These are phyloP conservation scores for Blastobotrys terrestris DNA, from an alignment of 805 yeast species.

Conservation along the genomic window DNA sequence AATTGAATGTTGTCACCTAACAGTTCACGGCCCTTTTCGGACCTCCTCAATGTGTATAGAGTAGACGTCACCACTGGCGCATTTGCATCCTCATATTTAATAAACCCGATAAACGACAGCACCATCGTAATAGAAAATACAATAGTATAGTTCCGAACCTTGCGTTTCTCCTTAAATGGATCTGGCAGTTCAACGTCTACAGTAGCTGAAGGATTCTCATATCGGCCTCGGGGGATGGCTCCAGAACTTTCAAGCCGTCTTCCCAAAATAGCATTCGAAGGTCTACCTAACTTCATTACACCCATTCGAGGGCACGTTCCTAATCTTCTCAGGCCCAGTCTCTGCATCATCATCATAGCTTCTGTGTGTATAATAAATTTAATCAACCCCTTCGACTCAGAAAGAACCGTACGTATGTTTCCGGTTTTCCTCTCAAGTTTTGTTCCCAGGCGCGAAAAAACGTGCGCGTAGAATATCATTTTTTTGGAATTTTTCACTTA, in stretches of 20 bases:
- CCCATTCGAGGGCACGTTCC: background rate
- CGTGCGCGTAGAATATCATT: no score
- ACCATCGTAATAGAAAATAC: conserved; percentile 50
- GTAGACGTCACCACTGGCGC: conserved; percentile 88
- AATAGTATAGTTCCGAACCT: conserved; percentile 48
- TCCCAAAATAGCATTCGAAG: background rate
- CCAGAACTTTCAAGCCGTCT: background rate
- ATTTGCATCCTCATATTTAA: conserved; percentile 88
- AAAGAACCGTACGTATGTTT: no score
- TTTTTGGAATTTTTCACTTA: no score
- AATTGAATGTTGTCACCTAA: conserved; percentile 76
- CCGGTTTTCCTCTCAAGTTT: no score
- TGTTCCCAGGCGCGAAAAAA: no score
- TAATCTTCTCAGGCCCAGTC: background rate
- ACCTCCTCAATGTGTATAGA: conserved; percentile 76
- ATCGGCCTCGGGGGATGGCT: background rate
- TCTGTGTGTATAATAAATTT: no score
- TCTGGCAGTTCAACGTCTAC: conserved; percentile 74
- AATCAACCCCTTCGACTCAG: no score
- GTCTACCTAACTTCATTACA: background rate
- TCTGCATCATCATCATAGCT: background rate
- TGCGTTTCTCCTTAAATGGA: conserved; percentile 40
- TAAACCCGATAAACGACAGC: conserved; percentile 54
- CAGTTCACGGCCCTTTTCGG: conserved; percentile 50
- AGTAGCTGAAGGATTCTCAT: conserved; percentile 42